phyloP scores from a whole-genome alignment of 768 basidiomycete species.

The Lentinula raphanica region DNA sequence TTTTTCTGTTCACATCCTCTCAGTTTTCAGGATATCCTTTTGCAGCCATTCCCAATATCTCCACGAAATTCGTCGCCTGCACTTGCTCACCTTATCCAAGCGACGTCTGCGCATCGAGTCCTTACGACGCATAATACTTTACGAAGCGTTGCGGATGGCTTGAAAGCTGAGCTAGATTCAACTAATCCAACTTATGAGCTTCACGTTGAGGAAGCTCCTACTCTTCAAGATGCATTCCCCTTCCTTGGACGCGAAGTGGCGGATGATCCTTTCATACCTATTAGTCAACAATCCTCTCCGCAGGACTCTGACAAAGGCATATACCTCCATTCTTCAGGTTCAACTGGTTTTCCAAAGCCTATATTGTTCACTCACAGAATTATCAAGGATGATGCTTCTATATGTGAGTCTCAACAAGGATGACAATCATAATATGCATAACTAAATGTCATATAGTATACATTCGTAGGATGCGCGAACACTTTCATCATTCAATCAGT shows the following conservation, averaged over 20 bases:
- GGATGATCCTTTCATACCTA: conserved; percentile 6
- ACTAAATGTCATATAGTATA: background rate
- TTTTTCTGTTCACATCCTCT: conserved; percentile 6
- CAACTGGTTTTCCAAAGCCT: conserved; percentile 25
- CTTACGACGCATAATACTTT: conserved; percentile 24
- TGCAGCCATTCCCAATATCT: conserved; percentile 31
- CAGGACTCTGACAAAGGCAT: conserved; percentile 14
- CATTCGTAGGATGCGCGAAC: background rate
- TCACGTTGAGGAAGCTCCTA: conserved; percentile 12
- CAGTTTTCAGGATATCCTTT: background rate
- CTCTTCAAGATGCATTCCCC: conserved; percentile 20
- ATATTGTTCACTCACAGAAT: conserved; percentile 18
- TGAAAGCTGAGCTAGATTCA: conserved; percentile 10
- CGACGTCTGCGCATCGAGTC: conserved; percentile 25
- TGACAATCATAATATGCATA: background rate
- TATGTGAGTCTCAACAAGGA: conserved; percentile 14
- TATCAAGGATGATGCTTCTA: conserved; percentile 14
- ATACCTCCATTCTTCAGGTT: conserved; percentile 28
- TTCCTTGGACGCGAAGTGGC: conserved; percentile 20
- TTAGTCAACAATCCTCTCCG: conserved; percentile 4
- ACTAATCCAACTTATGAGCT: conserved; percentile 7
- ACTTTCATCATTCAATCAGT: background rate
- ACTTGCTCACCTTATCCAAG: conserved; percentile 25
- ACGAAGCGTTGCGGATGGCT: conserved; percentile 15
- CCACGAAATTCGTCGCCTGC: conserved; percentile 31